Conservation (phyloP, 1,284 basidiomycete genomes). For the Athelia sp. region DNA sequence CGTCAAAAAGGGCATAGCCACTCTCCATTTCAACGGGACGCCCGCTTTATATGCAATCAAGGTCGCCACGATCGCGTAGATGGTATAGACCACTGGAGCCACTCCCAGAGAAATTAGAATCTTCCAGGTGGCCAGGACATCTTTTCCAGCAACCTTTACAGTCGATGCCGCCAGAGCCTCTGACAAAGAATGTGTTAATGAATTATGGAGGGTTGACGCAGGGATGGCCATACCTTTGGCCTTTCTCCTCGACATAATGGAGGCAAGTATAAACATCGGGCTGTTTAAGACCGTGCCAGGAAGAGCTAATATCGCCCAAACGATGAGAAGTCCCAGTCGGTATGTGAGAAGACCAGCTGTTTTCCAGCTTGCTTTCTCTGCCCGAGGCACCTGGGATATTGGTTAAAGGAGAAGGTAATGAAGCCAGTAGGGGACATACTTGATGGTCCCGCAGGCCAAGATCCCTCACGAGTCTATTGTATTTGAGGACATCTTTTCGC, state of each 20-base stretch:
- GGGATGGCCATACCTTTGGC: conserved; percentile 67
- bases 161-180: conserved; percentile 96
- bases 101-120: conserved; percentile 91
- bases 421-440: conserved; percentile 37
- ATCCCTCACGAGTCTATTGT: conserved; percentile 89
- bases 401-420: background rate
- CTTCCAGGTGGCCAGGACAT: conserved; percentile 98
- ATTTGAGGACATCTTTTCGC: conserved; percentile 83
- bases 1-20: conserved; percentile 81
- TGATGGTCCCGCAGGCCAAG: conserved; percentile 98
- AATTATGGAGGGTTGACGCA: no score
- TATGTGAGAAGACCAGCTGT: conserved; percentile 84
- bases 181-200: conserved; percentile 24
- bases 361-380: conserved; percentile 85
- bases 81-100: conserved; percentile 82
- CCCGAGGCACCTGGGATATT: conserved; percentile 61
- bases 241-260: conserved; percentile 84
- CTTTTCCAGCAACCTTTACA: conserved; percentile 93
- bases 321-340: conserved; percentile 73
- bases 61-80: conserved; percentile 83
- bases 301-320: conserved; percentile 87
- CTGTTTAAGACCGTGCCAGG: conserved; percentile 95
- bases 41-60: conserved; percentile 70
- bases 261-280: conserved; percentile 93
- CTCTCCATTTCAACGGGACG: conserved; percentile 57